Conservation (phyloP, 1,284 basidiomycete species). For the Puccinia horiana region DNA sequence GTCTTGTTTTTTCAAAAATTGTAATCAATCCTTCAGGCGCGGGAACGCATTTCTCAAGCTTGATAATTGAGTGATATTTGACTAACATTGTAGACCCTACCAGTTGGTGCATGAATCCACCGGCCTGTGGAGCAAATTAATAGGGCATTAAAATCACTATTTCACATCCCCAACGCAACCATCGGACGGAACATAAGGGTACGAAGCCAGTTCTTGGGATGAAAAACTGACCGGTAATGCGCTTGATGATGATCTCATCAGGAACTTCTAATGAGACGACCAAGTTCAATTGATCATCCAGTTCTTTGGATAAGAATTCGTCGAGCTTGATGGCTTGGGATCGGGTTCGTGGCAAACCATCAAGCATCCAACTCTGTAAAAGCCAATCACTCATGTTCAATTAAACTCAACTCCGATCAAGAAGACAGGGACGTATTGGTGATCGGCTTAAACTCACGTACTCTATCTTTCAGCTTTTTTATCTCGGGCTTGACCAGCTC, state of each 20-base stretch:
- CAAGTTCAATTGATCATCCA: slow-evolving; percentile 67
- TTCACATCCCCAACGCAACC: background rate
- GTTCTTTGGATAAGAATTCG: slow-evolving; percentile 57
- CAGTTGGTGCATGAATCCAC: slow-evolving; percentile 89
- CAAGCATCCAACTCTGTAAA: slow-evolving; percentile 78
- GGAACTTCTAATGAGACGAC: slow-evolving; percentile 90
- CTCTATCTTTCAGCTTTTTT: slow-evolving; percentile 67
- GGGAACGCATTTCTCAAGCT: background rate
- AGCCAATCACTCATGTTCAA: background rate
- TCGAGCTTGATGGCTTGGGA: slow-evolving; percentile 85
- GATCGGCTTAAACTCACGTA: slow-evolving; percentile 33
- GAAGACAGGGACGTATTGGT: too few relatives aligned
- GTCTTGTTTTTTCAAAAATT: slow-evolving; percentile 49
- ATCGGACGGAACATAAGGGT: background rate
- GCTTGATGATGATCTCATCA: slow-evolving; percentile 80
- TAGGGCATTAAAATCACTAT: background rate
- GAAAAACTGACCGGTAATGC: slow-evolving; percentile 70
- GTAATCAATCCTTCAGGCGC: background rate
- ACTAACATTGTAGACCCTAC: slow-evolving; percentile 87
- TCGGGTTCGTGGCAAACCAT: slow-evolving; percentile 92
- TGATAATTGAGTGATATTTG: background rate
- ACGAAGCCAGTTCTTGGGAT: background rate
- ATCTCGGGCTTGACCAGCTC: slow-evolving; percentile 72
- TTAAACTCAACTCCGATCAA: background rate
- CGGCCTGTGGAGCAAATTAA: slow-evolving; percentile 65